Base-by-base conservation (phyloP, 371 early-diverging fungal genomes). In the Saksenaea oblongispora region DNA sequence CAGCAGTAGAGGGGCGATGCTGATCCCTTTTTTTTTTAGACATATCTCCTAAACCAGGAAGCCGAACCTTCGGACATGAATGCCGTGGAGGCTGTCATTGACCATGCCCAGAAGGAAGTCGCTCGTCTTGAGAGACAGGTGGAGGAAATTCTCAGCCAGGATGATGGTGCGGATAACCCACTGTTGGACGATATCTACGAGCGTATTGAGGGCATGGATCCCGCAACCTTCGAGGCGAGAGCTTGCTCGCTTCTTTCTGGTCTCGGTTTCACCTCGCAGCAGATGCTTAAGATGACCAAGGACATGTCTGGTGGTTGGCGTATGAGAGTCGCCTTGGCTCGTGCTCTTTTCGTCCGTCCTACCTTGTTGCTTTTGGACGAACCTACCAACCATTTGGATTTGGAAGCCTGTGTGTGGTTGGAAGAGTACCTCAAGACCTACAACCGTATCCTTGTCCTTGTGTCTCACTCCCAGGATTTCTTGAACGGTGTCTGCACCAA, bases 11-110 rank as follows among this genome's bases (percentile, higher is more conserved):
- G 1, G 14, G 22, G 24, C 24, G 22, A 22, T n/a, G 37, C 28
- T 28, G 14, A 35, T 57, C 34, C 34, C 36, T 57, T 55, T 18
- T 54, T 51, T 58, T 22, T 26, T 35, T 70, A 86, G 87, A 95
- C 94, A 63, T 93, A 97, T 75, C 78, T 98, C 65, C 83, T 99
- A 68, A 94, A 94, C 78, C 92, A 96, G 73, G 98, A 98, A 80
- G 96, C 95, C 37, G 93, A 93, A 54, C 95, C 96, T 7, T 93
- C 94, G 44, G 95, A 98, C 34, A 75, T 89, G 80, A 91, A 93
- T 56, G 97, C 96, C 55, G 84, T 97, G 37, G 88, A 94, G 66
- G 93, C 96, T 62, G 97, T 98, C 34, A 90, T 98, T 69, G 83
- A 88, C 54, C 90, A 91, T 57, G 98, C 96, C 58, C 89, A 94